A percentile compares a stretch with the other conserved stretches of the same genome.
Conservation (phyloP, 1,284 basidiomycete genomes). For the Takashimella tepidaria region DNA sequence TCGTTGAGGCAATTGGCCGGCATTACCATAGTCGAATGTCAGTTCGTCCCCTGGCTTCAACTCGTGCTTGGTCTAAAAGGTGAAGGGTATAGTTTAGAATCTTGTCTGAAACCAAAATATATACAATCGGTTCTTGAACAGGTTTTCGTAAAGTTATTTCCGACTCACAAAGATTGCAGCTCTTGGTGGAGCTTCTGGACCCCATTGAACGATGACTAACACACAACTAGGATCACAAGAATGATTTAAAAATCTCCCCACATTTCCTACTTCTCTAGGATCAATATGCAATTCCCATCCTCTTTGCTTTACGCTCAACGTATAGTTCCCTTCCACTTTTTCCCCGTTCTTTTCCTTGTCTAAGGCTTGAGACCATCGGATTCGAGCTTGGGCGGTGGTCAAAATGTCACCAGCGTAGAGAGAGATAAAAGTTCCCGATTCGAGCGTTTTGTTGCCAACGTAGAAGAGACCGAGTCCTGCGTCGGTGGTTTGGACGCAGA, state of each 20-base stretch:
- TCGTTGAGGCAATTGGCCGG: too few species aligned
- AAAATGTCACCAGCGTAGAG: conserved; percentile 37
- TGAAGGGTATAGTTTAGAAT: too few species aligned
- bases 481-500: background rate
- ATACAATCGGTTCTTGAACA: background rate
- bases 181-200: conserved; percentile 18
- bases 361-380: conserved; percentile 14
- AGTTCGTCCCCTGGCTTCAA: conserved; percentile 25
- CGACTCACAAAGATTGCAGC: conserved; percentile 33
- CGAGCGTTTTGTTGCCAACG: background rate
- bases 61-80: conserved; percentile 17
- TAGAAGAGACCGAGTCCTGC: background rate
- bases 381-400: conserved; percentile 19
- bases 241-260: conserved; percentile 33
- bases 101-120: too few species aligned
- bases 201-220: conserved; percentile 29
- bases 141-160: too few species aligned
- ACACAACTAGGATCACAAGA: conserved; percentile 34
- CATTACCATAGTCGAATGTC: conserved; percentile 34
- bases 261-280: conserved; percentile 26
- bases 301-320: conserved; percentile 21
- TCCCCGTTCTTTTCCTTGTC: background rate
- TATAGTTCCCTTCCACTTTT: conserved; percentile 27
- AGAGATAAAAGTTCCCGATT: conserved; percentile 23
- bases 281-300: conserved; percentile 26